phyloP scores from a whole-genome alignment of 2,329 filamentous ascomycete species.

The Penicillium capsulatum region DNA sequence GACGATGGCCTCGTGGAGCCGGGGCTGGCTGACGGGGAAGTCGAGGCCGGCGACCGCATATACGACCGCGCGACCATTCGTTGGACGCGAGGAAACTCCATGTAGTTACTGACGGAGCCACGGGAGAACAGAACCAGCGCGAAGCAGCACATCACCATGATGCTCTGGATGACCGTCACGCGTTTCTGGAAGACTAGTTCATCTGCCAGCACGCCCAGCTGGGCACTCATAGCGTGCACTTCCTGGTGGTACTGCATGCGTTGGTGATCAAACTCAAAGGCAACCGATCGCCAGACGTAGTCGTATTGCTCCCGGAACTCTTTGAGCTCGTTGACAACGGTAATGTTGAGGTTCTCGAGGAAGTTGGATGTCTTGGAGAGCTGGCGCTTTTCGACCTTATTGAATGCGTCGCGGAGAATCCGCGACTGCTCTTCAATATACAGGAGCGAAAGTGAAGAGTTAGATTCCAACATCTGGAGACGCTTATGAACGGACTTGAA shows the following conservation, averaged over 20 bases:
- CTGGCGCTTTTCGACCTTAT: constrained; percentile 81
- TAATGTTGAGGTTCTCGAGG: constrained; percentile 78
- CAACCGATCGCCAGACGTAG: constrained; percentile 92
- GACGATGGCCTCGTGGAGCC: constrained; percentile 36
- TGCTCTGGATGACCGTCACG: constrained; percentile 87
- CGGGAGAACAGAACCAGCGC: constrained; percentile 75
- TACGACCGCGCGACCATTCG: constrained; percentile 46
- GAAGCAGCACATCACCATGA: constrained; percentile 80
- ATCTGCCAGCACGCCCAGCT: constrained; percentile 86
- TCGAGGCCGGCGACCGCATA: constrained; percentile 37
- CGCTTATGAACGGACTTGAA: constrained; percentile 96
- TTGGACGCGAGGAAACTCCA: constrained; percentile 46
- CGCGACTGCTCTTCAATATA: constrained; percentile 96
- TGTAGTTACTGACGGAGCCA: constrained; percentile 40
- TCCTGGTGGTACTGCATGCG: constrained; percentile 79
- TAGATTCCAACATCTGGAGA: constrained; percentile 82
- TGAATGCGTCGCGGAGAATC: constrained; percentile 81
- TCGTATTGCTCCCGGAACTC: constrained; percentile 83
- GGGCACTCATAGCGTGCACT: constrained; percentile 71
- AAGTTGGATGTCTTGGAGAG: constrained; percentile 77
- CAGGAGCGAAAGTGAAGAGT: constrained; percentile 85
- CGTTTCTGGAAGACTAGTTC: constrained; percentile 80
- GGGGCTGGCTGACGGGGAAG: constrained; percentile 37
- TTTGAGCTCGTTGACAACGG: constrained; percentile 75
- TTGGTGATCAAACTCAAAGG: constrained; percentile 85